Evolutionary conservation across 495 filamentous ascomycete genomes (phyloP).

Genomic region (Xylaria venustula): DNA sequence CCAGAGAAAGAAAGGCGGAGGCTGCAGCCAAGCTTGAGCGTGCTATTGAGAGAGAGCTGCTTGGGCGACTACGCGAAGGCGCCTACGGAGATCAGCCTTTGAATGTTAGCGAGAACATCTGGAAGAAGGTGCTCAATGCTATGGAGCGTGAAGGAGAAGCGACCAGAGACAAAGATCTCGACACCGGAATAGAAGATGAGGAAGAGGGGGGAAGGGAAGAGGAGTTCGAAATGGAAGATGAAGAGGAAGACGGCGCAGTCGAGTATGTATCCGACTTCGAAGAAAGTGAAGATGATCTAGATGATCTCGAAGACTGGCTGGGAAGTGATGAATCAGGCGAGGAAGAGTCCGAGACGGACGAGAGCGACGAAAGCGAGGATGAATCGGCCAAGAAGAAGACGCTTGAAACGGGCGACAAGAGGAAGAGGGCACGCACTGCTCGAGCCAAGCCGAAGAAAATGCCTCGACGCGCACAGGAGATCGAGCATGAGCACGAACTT

Average conservation of each 20-base stretch:
- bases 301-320: constrained; percentile 51
- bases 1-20: constrained; percentile 89
- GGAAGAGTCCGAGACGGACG: constrained; percentile 48
- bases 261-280: constrained; percentile 75
- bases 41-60: constrained; percentile 92
- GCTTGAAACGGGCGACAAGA: constrained; percentile 56
- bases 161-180: constrained; percentile 80
- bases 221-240: constrained; percentile 55
- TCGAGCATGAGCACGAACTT: constrained; percentile 69
- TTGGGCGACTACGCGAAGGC: constrained; percentile 85
- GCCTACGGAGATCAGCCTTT: constrained; percentile 93
- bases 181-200: constrained; percentile 78
- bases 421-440: constrained; percentile 60
- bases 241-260: constrained; percentile 73
- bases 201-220: constrained; percentile 62
- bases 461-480: constrained; percentile 56
- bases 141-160: constrained; percentile 85
- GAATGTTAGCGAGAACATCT: constrained; percentile 90
- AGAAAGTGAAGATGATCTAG: constrained; percentile 49
- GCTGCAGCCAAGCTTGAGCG: constrained; percentile 93
- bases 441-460: constrained; percentile 64
- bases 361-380: constrained; percentile 49
- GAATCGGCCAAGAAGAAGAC: constrained; percentile 40
- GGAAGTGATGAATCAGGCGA: constrained; percentile 49
- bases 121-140: constrained; percentile 94